Evolutionary conservation across 805 yeast genomes (phyloP).

Genomic region (Sugiyamaella mastotermitis): DNA sequence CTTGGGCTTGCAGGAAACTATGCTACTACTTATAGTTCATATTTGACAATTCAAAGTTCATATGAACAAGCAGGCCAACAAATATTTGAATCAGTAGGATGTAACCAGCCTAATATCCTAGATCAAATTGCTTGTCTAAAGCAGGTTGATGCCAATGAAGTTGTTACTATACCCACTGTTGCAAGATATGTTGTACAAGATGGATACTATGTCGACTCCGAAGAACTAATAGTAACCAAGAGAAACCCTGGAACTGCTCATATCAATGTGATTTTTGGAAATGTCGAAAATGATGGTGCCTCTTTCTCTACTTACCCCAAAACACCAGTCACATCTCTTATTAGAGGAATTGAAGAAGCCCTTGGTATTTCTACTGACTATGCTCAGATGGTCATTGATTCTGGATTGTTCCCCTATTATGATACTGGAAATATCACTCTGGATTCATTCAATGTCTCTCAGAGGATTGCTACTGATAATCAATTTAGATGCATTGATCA

Average conservation of each 20-base stretch:
- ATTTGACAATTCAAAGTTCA: background rate
- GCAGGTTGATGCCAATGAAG: background rate
- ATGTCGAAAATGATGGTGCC: background rate
- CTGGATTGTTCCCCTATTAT: conserved; percentile 1
- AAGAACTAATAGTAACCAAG: background rate
- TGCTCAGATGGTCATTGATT: background rate
- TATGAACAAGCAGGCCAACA: background rate
- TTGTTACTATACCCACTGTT: background rate
- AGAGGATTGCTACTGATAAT: background rate
- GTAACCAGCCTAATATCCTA: background rate
- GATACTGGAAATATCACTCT: background rate
- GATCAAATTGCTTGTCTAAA: background rate
- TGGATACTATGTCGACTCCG: background rate
- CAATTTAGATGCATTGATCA: conserved; percentile 1
- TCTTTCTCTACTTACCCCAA: background rate
- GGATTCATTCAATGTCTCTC: background rate
- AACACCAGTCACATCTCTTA: background rate
- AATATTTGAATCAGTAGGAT: background rate
- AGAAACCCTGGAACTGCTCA: background rate
- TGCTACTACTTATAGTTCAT: background rate
- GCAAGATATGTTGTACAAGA: background rate
- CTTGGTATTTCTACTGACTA: background rate
- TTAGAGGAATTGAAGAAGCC: background rate
- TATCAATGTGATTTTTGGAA: background rate
- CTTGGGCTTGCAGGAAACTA: no score